Base-by-base conservation (phyloP, 768 basidiomycete genomes). In the Rhodotorula paludigena region DNA sequence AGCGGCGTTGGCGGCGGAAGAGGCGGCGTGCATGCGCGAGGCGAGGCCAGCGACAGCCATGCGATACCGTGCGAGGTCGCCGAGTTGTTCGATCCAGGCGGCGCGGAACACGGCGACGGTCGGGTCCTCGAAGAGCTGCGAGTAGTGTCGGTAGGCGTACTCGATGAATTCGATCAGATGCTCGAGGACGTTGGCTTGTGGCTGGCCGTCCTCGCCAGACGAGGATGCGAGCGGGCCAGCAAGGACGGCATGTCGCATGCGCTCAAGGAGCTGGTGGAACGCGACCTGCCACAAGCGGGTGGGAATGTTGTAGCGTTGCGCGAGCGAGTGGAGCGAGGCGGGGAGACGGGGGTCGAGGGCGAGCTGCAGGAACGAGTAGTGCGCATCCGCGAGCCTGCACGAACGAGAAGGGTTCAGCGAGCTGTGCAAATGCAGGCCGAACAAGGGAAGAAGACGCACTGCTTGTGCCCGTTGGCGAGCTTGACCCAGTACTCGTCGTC, bases 21-120 rank as follows among this genome's bases (percentile, higher is more conserved):
- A n/a, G 9, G 66, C 60, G 18, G 61, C 59, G 11, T 63, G 47
- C 20, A 73, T 62, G 20, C 68, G 58, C 4, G 60, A 51, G 2
- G 68, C 65, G 42, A 76, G 79, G 7, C 86, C 87, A n/a, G 90
- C 89, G n/a, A 97, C 89, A 2, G 88, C 87, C 89, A 96, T 94
- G 57, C 89, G 85, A 78, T 97, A 98, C 42, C 93, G 83, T 0
- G 96, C 92, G 38, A 99, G 83, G 78, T 99, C 96, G 32, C 96
- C 96, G 23, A 99, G 85, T 7, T 93, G 91, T 77, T 99, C 96
- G 58, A 98, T 84, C 96, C 96, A 99, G 25, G 87, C 86, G 4
- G 84, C 81, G 65, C 87, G 85, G 81, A 91, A 96, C 12, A 80
- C 77, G 3, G 77, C 79, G 52, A 98, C 83, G 2, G 81, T 82